phyloP scores from a whole-genome alignment of 1,284 basidiomycete species.

The Mixia osmundae region DNA sequence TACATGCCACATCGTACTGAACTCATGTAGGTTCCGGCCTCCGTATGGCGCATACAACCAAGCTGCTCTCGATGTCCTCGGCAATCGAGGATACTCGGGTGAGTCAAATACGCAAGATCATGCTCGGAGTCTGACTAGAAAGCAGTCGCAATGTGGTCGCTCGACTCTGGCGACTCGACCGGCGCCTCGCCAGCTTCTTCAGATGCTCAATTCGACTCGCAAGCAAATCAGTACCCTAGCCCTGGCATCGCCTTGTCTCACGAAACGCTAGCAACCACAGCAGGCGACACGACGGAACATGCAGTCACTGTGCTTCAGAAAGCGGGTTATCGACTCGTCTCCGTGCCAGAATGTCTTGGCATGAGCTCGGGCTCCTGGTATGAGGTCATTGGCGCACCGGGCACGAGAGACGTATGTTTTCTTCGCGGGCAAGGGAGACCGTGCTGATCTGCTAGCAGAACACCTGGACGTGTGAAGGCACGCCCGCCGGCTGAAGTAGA shows the following conservation, averaged over 20 bases:
- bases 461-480: background rate
- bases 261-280: conserved; percentile 4
- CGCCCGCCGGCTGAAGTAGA: too few species aligned
- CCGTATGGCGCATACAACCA: conserved; percentile 14
- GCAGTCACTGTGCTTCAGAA: conserved; percentile 11
- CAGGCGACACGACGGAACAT: conserved; percentile 3
- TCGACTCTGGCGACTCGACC: conserved; percentile 9
- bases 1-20: background rate
- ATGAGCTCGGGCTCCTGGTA: too few species aligned
- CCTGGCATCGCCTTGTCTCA: conserved; percentile 8
- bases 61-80: conserved; percentile 11
- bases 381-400: too few species aligned
- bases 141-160: conserved; percentile 8
- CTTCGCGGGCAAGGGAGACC: too few species aligned
- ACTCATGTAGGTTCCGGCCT: conserved; percentile 4
- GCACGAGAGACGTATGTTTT: too few species aligned
- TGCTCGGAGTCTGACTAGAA: background rate
- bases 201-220: conserved; percentile 4
- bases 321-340: conserved; percentile 13
- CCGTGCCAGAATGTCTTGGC: conserved; percentile 14
- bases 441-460: background rate
- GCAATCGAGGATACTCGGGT: conserved; percentile 16
- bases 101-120: conserved; percentile 14
- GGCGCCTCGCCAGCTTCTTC: conserved; percentile 2
- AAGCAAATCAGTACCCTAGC: conserved; percentile 3